phyloP scores from a whole-genome alignment of 1,139 yeast genomes.

The Debaryomyces robertsiae region DNA sequence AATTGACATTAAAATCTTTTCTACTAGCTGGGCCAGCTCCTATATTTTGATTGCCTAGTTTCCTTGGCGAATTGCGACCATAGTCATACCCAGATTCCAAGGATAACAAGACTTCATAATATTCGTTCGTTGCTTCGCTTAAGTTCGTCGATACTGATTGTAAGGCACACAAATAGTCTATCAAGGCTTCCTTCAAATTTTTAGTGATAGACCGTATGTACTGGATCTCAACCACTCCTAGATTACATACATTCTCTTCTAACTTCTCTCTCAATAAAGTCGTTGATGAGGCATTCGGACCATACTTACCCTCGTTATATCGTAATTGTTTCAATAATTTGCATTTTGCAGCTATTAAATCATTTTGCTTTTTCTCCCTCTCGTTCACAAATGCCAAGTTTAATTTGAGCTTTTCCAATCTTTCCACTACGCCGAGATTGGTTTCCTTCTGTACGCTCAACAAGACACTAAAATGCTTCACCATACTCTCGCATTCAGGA shows the following conservation, averaged over 20 bases:
- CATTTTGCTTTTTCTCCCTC: conserved; percentile 51
- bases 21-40: conserved; percentile 10
- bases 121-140: conserved; percentile 35
- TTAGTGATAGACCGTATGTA: conserved; percentile 47
- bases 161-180: conserved; percentile 43
- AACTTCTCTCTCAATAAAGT: conserved; percentile 47
- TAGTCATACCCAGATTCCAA: conserved; percentile 16
- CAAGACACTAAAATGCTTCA: conserved; percentile 43
- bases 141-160: conserved; percentile 34
- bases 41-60: conserved; percentile 9
- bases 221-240: conserved; percentile 55
- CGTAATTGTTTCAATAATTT: conserved; percentile 39
- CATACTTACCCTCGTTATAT: conserved; percentile 46
- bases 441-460: conserved; percentile 37
- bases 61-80: conserved; percentile 15
- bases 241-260: conserved; percentile 51
- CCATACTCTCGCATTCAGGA: conserved; percentile 38
- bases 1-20: conserved; percentile 8
- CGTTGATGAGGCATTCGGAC: conserved; percentile 45
- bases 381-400: conserved; percentile 50
- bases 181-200: conserved; percentile 46
- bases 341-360: conserved; percentile 33
- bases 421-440: conserved; percentile 36
- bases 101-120: conserved; percentile 19
- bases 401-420: conserved; percentile 41